Conservation (phyloP, 352 stramenopile genomes). For the Aphanomyces astaci region DNA sequence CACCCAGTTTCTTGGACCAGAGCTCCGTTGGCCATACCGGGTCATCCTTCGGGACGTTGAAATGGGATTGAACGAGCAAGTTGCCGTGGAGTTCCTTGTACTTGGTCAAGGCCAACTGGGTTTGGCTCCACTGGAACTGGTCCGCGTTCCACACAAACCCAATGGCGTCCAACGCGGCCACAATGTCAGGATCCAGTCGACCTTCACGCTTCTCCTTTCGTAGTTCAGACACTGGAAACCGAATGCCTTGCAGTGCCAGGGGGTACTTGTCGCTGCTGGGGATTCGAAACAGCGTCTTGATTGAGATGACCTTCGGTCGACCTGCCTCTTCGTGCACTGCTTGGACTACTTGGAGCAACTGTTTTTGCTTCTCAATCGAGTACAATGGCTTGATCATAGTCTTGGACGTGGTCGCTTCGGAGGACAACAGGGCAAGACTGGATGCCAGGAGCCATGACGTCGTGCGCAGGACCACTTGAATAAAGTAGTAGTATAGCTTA, state of each 20-base stretch:
- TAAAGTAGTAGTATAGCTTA: too few relatives aligned
- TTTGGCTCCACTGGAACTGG: constrained; percentile 20
- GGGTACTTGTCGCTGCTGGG: not conserved
- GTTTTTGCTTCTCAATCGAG: not conserved
- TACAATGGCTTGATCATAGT: not conserved
- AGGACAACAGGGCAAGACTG: too few relatives aligned
- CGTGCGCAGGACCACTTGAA: too few relatives aligned
- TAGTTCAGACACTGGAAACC: not conserved
- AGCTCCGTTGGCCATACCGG: not conserved
- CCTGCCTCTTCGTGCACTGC: not conserved
- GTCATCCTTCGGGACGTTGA: not conserved
- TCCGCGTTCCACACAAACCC: constrained; percentile 61
- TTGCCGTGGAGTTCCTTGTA: constrained; percentile 16
- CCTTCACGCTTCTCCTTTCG: not conserved
- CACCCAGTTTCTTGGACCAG: not conserved
- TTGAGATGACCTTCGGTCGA: not conserved
- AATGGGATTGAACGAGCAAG: not conserved
- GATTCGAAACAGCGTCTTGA: not conserved
- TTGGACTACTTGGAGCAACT: not conserved
- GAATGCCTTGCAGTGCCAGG: not conserved
- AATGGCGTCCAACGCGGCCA: constrained; percentile 42
- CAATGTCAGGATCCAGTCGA: not conserved
- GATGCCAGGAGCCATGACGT: too few relatives aligned
- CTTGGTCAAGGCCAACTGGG: not conserved
- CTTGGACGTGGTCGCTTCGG: too few relatives aligned